Conservation (phyloP, 1,284 basidiomycete genomes). For the Crepidotus sp. region DNA sequence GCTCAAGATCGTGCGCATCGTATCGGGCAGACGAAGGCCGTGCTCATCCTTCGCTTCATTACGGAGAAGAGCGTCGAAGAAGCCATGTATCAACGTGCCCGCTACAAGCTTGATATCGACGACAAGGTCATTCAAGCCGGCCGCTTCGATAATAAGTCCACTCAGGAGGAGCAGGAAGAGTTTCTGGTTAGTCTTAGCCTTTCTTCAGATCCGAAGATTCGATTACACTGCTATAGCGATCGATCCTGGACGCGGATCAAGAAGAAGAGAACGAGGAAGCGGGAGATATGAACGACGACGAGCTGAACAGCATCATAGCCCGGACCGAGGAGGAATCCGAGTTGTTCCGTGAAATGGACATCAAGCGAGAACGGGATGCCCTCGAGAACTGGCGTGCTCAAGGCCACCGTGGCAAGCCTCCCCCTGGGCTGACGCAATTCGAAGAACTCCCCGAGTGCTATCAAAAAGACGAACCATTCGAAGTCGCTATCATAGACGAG, state of each 20-base stretch:
- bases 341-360: slow-evolving; percentile 82
- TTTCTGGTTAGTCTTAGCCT: slow-evolving; percentile 58
- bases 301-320: slow-evolving; percentile 90
- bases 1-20: slow-evolving; percentile 99
- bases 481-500: slow-evolving; percentile 58
- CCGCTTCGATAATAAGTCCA: slow-evolving; percentile 98
- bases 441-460: slow-evolving; percentile 93
- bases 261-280: slow-evolving; percentile 91
- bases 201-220: slow-evolving; percentile 13
- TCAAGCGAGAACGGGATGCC: slow-evolving; percentile 69
- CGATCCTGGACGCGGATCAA: slow-evolving; percentile 81
- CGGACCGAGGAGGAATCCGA: slow-evolving; percentile 75
- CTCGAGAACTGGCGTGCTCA: slow-evolving; percentile 64
- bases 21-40: slow-evolving; percentile 98
- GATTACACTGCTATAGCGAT: slow-evolving; percentile 43
- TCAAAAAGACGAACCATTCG: slow-evolving; percentile 75
- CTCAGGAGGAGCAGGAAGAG: slow-evolving; percentile 95
- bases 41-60: slow-evolving; percentile 93
- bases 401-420: slow-evolving; percentile 76
- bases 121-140: slow-evolving; percentile 99
- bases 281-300: slow-evolving; percentile 95
- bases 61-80: slow-evolving; percentile 98
- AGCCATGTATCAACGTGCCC: slow-evolving; percentile 90
- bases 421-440: slow-evolving; percentile 75
- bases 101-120: slow-evolving; percentile 97